phyloP scores from a whole-genome alignment of 2,329 filamentous ascomycete genomes.

The Neonectria coccinea region DNA sequence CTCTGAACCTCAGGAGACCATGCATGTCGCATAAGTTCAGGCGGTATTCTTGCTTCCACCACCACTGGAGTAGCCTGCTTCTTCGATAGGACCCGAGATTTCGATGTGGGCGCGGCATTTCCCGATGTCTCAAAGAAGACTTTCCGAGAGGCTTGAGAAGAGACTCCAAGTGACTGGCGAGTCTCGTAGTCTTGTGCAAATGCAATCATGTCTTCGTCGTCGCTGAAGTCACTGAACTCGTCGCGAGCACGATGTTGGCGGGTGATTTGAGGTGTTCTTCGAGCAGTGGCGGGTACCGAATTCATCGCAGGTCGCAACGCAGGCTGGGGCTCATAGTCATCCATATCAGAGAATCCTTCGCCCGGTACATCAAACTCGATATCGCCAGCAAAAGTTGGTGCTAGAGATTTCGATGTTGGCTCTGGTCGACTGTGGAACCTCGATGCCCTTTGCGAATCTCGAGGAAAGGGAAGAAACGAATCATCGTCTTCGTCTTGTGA shows the following conservation, averaged over 20 bases:
- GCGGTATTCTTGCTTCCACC: constrained; percentile 55
- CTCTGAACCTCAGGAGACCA: constrained; percentile 90
- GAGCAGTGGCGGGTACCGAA: constrained; percentile 18
- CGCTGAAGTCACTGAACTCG: constrained; percentile 61
- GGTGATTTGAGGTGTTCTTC: constrained; percentile 33
- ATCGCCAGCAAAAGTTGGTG: constrained; percentile 16
- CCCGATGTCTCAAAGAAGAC: constrained; percentile 63
- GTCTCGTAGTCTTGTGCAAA: constrained; percentile 64
- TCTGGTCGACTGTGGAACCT: constrained; percentile 20
- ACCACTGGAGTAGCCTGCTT: constrained; percentile 44
- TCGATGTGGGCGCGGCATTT: constrained; percentile 53
- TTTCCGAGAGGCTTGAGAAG: constrained; percentile 47
- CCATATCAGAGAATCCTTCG: constrained; percentile 47
- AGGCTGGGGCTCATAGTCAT: constrained; percentile 44
- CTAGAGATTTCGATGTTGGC: constrained; percentile 12
- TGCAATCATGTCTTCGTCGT: constrained; percentile 65
- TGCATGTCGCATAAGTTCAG: constrained; percentile 71
- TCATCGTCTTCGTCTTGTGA: constrained; percentile 42
- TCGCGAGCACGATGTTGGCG: constrained; percentile 43
- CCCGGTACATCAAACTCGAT: constrained; percentile 44
- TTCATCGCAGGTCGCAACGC: constrained; percentile 23
- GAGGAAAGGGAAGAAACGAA: constrained; percentile 43
- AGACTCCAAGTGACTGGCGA: constrained; percentile 48
- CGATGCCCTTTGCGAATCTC: constrained; percentile 32
- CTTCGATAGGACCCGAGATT: constrained; percentile 49